Evolutionary conservation across 345 rosid species (phyloP), one percentile per base, ranked within the genome.

Genomic region (Eucalyptus regnans): DNA sequence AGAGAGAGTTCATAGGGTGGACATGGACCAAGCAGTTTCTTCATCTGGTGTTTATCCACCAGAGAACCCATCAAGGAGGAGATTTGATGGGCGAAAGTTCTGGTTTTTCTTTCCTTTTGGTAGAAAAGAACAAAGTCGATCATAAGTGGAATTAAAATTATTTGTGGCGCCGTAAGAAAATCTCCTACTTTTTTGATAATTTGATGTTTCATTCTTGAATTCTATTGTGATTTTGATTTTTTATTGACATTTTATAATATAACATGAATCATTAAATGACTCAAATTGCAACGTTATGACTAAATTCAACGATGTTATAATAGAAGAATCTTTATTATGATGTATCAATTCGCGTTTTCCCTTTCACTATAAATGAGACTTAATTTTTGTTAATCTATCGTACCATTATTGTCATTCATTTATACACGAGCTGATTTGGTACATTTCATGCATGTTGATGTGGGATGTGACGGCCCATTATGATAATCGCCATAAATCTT

Each of bases 1-100:
- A 46, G 89, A 88, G 80, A 79, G 49, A 41, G 37, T n/a, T 54
- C n/a, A 50, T 15, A 49, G 83, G 86, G 54, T 58, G 56, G 86
- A 88, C 86, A 79, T 46, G 48, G 23, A 56, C 27, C 7, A 29
- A 43, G 87, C 31, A 88, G 80, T 49, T 86, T 86, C 54, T 51
- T 86, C n/a, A n/a, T 86, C 56, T 50, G 60, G 22, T 8, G 60
- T 18, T n/a, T 31, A 48, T 31, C 46, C 25, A 71, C 46, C 25
- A 76, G 5, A 76, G 46, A 76, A 37, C 48, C 48, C 48, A 41
- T 20, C 29, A 41, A 20, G 48, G 7, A 41, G 5, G 27, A 48
- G 48, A 20, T 37, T 76, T 76, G 83, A 37, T 9, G 83, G 48
- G 83, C 83, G 23, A 76, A 41, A 41, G 48, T 22, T 76, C 8